Base-by-base conservation (phyloP, 2,329 filamentous ascomycete species). In the Elsinoe perseae region DNA sequence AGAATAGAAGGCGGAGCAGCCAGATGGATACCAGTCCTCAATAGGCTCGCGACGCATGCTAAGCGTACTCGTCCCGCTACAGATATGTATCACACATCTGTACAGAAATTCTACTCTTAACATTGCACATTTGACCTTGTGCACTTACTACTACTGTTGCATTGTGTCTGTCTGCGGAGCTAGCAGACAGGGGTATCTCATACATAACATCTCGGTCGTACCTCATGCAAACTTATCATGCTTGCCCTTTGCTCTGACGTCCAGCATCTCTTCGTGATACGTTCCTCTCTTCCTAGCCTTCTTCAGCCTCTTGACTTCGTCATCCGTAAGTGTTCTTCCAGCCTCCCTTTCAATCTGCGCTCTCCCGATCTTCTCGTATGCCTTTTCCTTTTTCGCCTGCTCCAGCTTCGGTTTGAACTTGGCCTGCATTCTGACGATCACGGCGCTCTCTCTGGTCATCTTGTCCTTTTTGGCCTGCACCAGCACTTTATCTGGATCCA, bases 241-340 rank as follows among this genome's bases (percentile, higher is more conserved):
- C 74, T 95, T 95, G 56, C 84, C 84, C 75, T 95, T 95, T 27
- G 93, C 86, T 71, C 92, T 93, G 56, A 96, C 76, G 72, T 95
- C 85, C 61, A 97, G 72, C 65, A 96, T 72, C 63, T 81, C 81
- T 73, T 97, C 91, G 69, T 96, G 87, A 68, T 93, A 96, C 68
- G 92, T 85, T 0, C 93, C 93, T 64, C 96, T 87, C 64, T 83
- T 81, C 68, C 88, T 80, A 30, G 93, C 90, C 71, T 77, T 85
- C 77, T 95, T 95, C 67, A 98, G 70, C 69, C 77, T 81, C 73
- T 80, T 85, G 40, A 96, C 88, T 72, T 98, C 93, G 56, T 92
- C 85, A 65, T 97, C 91, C 12, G 89, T 81, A 54, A 96, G 70
- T 57, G 76, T 78, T 59, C 90, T 75, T 1, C 91, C 91, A 0